phyloP scores from a whole-genome alignment of 768 basidiomycete genomes.

The Gelatoporia subvermispora region DNA sequence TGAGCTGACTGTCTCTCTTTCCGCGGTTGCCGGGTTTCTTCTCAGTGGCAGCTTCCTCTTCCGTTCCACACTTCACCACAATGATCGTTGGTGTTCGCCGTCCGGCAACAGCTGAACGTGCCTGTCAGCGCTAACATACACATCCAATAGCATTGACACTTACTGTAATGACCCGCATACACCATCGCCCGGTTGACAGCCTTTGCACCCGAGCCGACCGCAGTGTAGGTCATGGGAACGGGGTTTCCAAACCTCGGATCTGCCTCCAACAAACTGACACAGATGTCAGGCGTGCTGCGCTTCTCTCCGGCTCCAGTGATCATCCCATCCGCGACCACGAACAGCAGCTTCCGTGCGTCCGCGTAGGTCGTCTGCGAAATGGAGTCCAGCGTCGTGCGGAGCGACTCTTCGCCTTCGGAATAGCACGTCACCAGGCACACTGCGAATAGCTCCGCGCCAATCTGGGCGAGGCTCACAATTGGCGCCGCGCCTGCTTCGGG shows the following conservation, averaged over 20 bases:
- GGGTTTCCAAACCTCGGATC: conserved; percentile 97
- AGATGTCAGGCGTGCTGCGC: conserved; percentile 92
- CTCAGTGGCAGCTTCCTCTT: conserved; percentile 72
- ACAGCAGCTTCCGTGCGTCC: conserved; percentile 86
- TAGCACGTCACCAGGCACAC: conserved; percentile 97
- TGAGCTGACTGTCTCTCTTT: conserved; percentile 96
- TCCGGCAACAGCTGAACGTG: conserved; percentile 61
- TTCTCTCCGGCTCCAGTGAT: conserved; percentile 98
- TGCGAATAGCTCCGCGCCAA: conserved; percentile 92
- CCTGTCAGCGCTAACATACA: conserved; percentile 2
- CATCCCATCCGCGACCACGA: conserved; percentile 97
- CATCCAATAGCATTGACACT: conserved; percentile 26
- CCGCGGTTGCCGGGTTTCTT: conserved; percentile 98
- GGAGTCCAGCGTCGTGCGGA: conserved; percentile 88
- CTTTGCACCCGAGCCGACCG: conserved; percentile 88
- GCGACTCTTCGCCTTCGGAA: conserved; percentile 91
- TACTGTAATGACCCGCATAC: conserved; percentile 99
- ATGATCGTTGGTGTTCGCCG: conserved; percentile 92
- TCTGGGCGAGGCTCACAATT: conserved; percentile 80
- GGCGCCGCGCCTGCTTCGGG: conserved; percentile 44
- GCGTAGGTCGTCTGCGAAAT: conserved; percentile 90
- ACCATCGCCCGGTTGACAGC: conserved; percentile 94
- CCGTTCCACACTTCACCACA: conserved; percentile 94
- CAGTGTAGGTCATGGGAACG: conserved; percentile 86
- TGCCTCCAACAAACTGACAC: conserved; percentile 84